Evolutionary conservation across 352 stramenopile species (phyloP).

Genomic region (Globisporangium orthogonon): DNA sequence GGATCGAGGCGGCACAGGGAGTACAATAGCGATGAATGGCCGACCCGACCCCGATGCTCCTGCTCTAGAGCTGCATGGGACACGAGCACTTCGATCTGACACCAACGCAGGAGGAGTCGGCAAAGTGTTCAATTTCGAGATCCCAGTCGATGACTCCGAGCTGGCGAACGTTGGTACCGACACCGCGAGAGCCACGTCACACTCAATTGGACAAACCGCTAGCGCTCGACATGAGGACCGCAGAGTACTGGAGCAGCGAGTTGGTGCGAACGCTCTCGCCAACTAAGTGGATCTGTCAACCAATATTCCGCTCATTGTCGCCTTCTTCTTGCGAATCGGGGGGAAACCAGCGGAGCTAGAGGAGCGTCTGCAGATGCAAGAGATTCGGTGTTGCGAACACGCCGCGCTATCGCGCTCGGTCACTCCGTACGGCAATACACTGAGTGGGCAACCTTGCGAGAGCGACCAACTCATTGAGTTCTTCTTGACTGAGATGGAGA

Average conservation of each 20-base stretch:
- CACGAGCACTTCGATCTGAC: background rate
- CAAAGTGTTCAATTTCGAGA: constrained; percentile 1
- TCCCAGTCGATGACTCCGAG: constrained; percentile 2
- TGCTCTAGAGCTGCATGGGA: background rate
- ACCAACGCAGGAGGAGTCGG: too few species aligned
- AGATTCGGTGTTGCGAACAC: constrained; percentile 17
- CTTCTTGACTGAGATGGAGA: constrained; percentile 41
- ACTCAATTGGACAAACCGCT: background rate
- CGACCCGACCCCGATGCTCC: background rate
- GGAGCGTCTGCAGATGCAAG: constrained; percentile 24
- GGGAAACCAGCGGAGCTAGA: constrained; percentile 20
- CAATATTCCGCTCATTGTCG: background rate
- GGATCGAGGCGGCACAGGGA: too few species aligned
- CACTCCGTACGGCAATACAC: background rate
- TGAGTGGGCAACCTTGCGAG: constrained; percentile 3
- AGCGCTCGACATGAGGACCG: background rate
- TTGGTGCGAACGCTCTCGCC: constrained; percentile 1
- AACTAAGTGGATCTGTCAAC: too few species aligned
- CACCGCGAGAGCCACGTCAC: background rate
- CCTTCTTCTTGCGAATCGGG: background rate
- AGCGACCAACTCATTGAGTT: constrained; percentile 39
- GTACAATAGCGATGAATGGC: background rate
- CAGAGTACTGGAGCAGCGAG: constrained; percentile 2
- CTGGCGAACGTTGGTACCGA: background rate
- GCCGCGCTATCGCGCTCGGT: background rate